phyloP scores from a whole-genome alignment of 2,329 filamentous ascomycete genomes.

The Xylaria sp. region DNA sequence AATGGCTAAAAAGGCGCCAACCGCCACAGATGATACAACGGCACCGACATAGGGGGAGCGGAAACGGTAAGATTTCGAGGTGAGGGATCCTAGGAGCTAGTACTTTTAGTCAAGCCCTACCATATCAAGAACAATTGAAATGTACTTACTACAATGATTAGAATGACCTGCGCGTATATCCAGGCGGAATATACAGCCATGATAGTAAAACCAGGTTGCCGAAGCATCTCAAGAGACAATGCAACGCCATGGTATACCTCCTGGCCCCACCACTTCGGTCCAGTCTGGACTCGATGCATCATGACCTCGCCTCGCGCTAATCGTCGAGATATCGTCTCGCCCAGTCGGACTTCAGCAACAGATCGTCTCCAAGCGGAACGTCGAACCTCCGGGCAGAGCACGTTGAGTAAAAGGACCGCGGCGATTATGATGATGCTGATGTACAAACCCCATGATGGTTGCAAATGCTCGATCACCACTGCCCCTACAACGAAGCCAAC shows the following conservation, averaged over 20 bases:
- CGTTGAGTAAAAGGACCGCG: constrained; percentile 73
- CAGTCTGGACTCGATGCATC: constrained; percentile 77
- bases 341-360: constrained; percentile 70
- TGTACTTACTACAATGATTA: constrained; percentile 69
- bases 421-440: constrained; percentile 75
- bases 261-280: constrained; percentile 81
- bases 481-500: constrained; percentile 79
- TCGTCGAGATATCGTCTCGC: constrained; percentile 64
- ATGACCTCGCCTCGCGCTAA: constrained; percentile 79
- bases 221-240: constrained; percentile 76
- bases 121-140: background rate
- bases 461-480: constrained; percentile 70
- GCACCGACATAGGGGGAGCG: constrained; percentile 73
- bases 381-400: constrained; percentile 77
- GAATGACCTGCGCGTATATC: constrained; percentile 81
- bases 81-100: constrained; percentile 74
- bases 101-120: constrained; percentile 24
- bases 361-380: constrained; percentile 75
- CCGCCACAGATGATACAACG: constrained; percentile 71
- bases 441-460: constrained; percentile 81
- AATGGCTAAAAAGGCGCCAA: constrained; percentile 76
- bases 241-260: constrained; percentile 77
- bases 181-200: constrained; percentile 79
- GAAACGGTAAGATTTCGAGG: constrained; percentile 74
- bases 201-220: constrained; percentile 78